A percentile compares a stretch with the other conserved stretches of the same genome.
phyloP scores from a whole-genome alignment of 1,139 yeast species.

The Nakaseomyces kungkrabaensis region DNA sequence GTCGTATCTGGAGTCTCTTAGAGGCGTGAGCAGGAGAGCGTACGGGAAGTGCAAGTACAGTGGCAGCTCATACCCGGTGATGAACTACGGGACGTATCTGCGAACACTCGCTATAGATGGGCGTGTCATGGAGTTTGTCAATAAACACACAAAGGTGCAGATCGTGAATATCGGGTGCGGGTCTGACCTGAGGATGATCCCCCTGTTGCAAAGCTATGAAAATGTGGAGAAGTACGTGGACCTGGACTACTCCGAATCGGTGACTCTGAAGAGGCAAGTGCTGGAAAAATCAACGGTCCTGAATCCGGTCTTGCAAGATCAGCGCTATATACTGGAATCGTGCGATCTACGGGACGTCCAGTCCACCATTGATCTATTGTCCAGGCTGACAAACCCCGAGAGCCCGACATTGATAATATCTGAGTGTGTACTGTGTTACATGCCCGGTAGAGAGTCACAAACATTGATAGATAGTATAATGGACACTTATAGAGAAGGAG shows the following conservation, averaged over 20 bases:
- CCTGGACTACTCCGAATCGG: slow-evolving; percentile 62
- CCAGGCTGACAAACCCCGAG: slow-evolving; percentile 28
- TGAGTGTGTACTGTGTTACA: slow-evolving; percentile 85
- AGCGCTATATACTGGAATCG: slow-evolving; percentile 8
- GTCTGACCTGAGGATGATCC: slow-evolving; percentile 61
- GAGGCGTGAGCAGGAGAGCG: slow-evolving; percentile 16
- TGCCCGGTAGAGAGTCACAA: slow-evolving; percentile 49
- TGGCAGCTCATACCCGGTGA: slow-evolving; percentile 60
- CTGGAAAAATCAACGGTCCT: slow-evolving; percentile 9
- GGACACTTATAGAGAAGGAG: slow-evolving; percentile 34
- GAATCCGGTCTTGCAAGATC: background rate
- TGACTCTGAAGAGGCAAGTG: slow-evolving; percentile 48
- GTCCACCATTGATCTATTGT: slow-evolving; percentile 13
- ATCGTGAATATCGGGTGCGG: slow-evolving; percentile 90
- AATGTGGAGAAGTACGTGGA: slow-evolving; percentile 42
- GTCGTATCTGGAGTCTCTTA: slow-evolving; percentile 17
- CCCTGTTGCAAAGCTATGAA: slow-evolving; percentile 11
- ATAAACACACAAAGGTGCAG: slow-evolving; percentile 36
- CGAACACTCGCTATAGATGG: slow-evolving; percentile 56
- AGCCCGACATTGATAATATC: slow-evolving; percentile 67
- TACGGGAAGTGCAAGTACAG: slow-evolving; percentile 19
- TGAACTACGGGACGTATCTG: slow-evolving; percentile 73
- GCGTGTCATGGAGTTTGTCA: slow-evolving; percentile 43
- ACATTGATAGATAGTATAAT: slow-evolving; percentile 34
- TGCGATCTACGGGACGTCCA: slow-evolving; percentile 23